A percentile compares a stretch with the other conserved stretches of the same genome.
Evolutionary conservation across 768 basidiomycete species (phyloP).

Genomic region (Amyloporia xantha): DNA sequence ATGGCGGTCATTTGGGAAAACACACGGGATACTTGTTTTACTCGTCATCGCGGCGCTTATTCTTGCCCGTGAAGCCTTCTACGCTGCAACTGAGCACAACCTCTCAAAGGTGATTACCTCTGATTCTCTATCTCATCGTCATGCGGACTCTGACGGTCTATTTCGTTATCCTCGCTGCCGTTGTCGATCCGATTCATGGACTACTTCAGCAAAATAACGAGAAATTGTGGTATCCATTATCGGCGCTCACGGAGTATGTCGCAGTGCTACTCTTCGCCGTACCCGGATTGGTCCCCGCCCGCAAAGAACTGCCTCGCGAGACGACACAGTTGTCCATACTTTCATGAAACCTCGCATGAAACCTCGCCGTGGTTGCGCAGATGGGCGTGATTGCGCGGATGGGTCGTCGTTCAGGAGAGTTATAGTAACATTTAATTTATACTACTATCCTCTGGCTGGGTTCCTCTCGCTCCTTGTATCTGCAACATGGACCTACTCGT

Average conservation of each 20-base stretch:
- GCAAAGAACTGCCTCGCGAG: not conserved
- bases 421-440: too few species aligned
- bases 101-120: conserved; percentile 2
- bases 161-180: not conserved
- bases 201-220: conserved; percentile 13
- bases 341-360: too few species aligned
- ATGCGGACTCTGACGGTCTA: not conserved
- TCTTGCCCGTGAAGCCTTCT: conserved; percentile 17
- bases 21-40: conserved; percentile 11
- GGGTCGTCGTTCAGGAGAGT: too few species aligned
- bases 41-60: conserved; percentile 12
- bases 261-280: conserved; percentile 14
- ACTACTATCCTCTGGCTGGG: too few species aligned
- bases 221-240: conserved; percentile 16
- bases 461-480: too few species aligned
- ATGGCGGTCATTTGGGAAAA: not conserved
- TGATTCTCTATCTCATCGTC: not conserved
- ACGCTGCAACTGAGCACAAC: conserved; percentile 12
- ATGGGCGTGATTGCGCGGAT: too few species aligned
- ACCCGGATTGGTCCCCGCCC: conserved; percentile 15
- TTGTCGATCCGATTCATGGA: not conserved
- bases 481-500: too few species aligned
- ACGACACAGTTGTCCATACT: not conserved
- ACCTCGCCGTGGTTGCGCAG: too few species aligned
- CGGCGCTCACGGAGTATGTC: conserved; percentile 14